Percentiles rank a stretch among this genome's conserved stretches.
These are phyloP conservation scores for Phytophthora melonis DNA, from an alignment of 352 stramenopile genomes.

Conservation along the genomic window DNA sequence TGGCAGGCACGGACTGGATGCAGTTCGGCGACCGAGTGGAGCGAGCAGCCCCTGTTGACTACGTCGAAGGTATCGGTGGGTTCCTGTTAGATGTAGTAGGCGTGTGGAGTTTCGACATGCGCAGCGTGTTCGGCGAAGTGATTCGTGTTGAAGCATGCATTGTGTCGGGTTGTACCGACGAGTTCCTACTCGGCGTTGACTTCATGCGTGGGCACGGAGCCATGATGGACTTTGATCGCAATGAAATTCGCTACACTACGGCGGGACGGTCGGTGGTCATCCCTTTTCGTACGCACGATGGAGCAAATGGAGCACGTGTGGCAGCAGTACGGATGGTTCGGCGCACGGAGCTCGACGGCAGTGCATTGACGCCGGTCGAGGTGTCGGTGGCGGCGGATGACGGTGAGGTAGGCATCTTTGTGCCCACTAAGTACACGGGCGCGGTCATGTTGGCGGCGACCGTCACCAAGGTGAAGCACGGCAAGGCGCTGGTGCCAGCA, in stretches of 20 bases:
- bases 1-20: constrained; percentile 13
- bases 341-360: background rate
- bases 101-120: constrained; percentile 2
- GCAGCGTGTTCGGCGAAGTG: background rate
- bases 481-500: background rate
- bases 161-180: background rate
- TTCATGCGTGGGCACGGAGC: background rate
- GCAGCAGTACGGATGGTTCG: background rate
- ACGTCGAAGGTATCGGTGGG: constrained; percentile 10
- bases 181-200: background rate
- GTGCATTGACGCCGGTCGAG: background rate
- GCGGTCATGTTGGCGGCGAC: background rate
- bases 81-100: constrained; percentile 14
- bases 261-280: background rate
- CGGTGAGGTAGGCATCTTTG: background rate
- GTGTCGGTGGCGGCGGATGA: background rate
- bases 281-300: background rate
- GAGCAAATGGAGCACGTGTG: background rate
- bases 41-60: background rate
- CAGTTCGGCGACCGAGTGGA: background rate
- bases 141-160: background rate
- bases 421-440: background rate
- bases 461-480: background rate
- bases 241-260: background rate
- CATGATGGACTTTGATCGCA: background rate